Evolutionary conservation across 2,329 filamentous ascomycete species (phyloP).

Genomic region (Spiromastix sp.): DNA sequence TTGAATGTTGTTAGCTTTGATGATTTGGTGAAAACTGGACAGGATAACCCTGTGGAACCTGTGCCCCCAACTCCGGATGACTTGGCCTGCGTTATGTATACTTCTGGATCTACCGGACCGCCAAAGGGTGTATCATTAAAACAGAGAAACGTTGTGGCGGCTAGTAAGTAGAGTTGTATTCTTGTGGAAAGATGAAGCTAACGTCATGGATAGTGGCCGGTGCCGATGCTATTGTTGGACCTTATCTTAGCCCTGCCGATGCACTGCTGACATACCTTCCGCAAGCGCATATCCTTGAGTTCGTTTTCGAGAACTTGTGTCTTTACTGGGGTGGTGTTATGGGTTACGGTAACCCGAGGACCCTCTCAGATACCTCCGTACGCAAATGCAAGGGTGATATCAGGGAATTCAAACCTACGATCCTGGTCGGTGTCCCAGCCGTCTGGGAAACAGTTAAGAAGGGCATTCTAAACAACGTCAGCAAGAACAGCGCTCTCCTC

Average conservation of each 20-base stretch:
- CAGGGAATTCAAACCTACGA: constrained; percentile 76
- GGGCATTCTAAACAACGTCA: constrained; percentile 73
- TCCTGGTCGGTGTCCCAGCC: constrained; percentile 89
- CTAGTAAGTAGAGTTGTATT: constrained; percentile 42
- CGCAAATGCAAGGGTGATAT: constrained; percentile 90
- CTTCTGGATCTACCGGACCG: constrained; percentile 73
- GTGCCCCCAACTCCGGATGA: constrained; percentile 61
- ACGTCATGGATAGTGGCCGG: constrained; percentile 54
- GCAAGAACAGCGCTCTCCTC: constrained; percentile 57
- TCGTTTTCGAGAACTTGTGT: constrained; percentile 85
- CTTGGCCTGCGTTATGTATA: constrained; percentile 65
- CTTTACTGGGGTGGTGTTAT: constrained; percentile 84
- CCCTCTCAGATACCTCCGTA: constrained; percentile 74
- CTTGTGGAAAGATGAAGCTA: constrained; percentile 4
- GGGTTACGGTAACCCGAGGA: constrained; percentile 80
- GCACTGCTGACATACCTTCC: constrained; percentile 83
- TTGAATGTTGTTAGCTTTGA: constrained; percentile 42
- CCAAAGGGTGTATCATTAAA: constrained; percentile 78
- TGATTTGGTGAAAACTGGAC: constrained; percentile 39
- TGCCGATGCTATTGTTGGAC: constrained; percentile 65
- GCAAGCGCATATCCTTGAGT: constrained; percentile 91
- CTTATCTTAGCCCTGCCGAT: constrained; percentile 67
- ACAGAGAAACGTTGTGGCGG: constrained; percentile 69
- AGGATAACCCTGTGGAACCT: constrained; percentile 58
- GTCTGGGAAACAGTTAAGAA: constrained; percentile 98